Conservation (phyloP, 768 basidiomycete species). For the Tulasnella calospora region DNA sequence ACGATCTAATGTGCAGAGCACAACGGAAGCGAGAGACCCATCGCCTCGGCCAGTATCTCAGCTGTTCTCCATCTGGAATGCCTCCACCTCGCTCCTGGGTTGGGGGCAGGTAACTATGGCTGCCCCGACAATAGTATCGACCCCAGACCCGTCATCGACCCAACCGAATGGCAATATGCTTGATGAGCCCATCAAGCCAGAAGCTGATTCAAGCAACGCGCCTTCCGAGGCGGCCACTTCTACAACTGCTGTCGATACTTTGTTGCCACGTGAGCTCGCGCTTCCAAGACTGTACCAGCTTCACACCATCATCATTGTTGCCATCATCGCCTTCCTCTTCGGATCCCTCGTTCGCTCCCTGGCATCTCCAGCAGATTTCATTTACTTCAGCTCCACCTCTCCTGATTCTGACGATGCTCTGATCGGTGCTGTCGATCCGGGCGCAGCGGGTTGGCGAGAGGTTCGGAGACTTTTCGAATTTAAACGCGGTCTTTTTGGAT, state of each 20-base stretch:
- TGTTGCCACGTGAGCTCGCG: not conserved
- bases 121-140: not conserved
- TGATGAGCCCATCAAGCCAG: not conserved
- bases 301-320: constrained; percentile 65
- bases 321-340: constrained; percentile 82
- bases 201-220: not conserved
- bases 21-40: not conserved
- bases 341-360: constrained; percentile 86
- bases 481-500: constrained; percentile 74
- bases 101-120: not conserved
- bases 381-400: constrained; percentile 48
- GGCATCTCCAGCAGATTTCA: constrained; percentile 85
- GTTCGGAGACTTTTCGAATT: constrained; percentile 75
- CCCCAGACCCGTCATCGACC: constrained; percentile 8
- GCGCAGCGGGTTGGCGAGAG: constrained; percentile 71
- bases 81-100: constrained; percentile 19
- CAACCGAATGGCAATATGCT: not conserved
- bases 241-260: not conserved
- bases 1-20: not conserved
- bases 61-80: constrained; percentile 25
- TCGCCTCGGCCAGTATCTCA: not conserved
- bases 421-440: constrained; percentile 35
- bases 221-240: constrained; percentile 14
- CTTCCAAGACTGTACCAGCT: constrained; percentile 40
- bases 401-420: constrained; percentile 43